Evolutionary conservation across 176 grass and related monocot genomes (phyloP).

Genomic region (Cocos nucifera): DNA sequence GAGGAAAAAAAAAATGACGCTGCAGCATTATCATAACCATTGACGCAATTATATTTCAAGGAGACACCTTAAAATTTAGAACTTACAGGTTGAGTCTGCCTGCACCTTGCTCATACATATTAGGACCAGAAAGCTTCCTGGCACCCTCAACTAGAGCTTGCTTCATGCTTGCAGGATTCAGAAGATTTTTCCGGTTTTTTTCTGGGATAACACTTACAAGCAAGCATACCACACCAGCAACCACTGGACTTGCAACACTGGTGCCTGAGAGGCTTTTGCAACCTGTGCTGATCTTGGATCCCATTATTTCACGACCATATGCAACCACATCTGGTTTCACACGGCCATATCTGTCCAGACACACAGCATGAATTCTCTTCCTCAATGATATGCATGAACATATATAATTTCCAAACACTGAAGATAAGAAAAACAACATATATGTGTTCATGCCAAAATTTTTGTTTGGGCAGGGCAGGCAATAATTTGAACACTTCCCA

Average conservation of each 20-base stretch:
- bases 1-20: constrained; percentile 8
- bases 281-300: constrained; percentile 97
- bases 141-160: constrained; percentile 97
- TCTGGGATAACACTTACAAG: constrained; percentile 80
- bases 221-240: constrained; percentile 88
- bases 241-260: constrained; percentile 92
- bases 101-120: constrained; percentile 95
- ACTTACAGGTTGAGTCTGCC: constrained; percentile 94
- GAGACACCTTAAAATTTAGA: background rate
- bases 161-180: constrained; percentile 94
- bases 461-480: no score
- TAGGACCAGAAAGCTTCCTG: constrained; percentile 85
- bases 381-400: constrained; percentile 2
- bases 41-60: background rate
- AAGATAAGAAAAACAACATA: no score
- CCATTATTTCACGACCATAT: constrained; percentile 95
- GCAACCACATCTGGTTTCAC: constrained; percentile 95
- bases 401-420: background rate
- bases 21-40: background rate
- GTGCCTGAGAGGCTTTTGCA: constrained; percentile 97
- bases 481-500: no score
- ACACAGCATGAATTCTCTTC: constrained; percentile 23
- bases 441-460: no score
- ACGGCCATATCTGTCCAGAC: constrained; percentile 72
- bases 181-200: constrained; percentile 51